Evolutionary conservation across 176 grass and related monocot species (phyloP).

Genomic region (Hordeum vulgare): MorexV3_pseudomolecules_assembly NC_058523.1:119030691-119031190

Average conservation of each 20-base stretch:
- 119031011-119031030: constrained; percentile 84
- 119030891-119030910: constrained; percentile 87
- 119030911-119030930: constrained; percentile 64
- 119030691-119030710: not conserved
- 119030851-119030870: not conserved
- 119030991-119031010: constrained; percentile 51
- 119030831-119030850: no score
- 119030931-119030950: constrained; percentile 71
- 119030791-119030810: not conserved
- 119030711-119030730: not conserved
- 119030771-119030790: not conserved
- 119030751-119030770: no score
- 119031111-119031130: not conserved
- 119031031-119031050: constrained; percentile 88
- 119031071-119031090: not conserved
- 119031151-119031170: constrained; percentile 53
- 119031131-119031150: not conserved
- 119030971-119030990: constrained; percentile 57
- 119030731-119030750: no score
- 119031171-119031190: constrained; percentile 54
- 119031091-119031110: not conserved
- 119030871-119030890: constrained; percentile 87
- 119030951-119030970: constrained; percentile 74
- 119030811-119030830: not conserved
- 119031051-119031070: not conserved